Conservation (phyloP, 2,329 filamentous ascomycete genomes). For the Alternaria gaisen region DNA sequence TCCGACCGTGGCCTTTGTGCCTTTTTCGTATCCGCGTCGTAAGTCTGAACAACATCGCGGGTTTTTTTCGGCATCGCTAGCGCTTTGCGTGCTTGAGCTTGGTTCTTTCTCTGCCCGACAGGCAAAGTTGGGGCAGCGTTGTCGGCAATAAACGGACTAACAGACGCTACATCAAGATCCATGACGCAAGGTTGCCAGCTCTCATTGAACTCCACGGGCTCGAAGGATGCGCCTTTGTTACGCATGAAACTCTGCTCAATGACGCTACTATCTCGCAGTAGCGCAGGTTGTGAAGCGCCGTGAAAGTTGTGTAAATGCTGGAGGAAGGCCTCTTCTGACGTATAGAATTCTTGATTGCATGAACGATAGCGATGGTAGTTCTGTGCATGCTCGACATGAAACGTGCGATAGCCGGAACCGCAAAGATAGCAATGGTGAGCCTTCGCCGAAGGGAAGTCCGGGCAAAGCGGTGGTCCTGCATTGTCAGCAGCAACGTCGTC, state of each 20-base stretch:
- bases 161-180: slow-evolving; percentile 32
- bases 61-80: slow-evolving; percentile 27
- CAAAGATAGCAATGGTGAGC: slow-evolving; percentile 49
- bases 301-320: slow-evolving; percentile 48
- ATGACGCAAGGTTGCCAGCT: slow-evolving; percentile 42
- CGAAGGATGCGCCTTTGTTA: slow-evolving; percentile 48
- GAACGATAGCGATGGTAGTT: slow-evolving; percentile 45
- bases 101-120: slow-evolving; percentile 9
- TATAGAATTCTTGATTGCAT: slow-evolving; percentile 47
- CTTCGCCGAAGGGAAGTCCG: slow-evolving; percentile 46
- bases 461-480: slow-evolving; percentile 41
- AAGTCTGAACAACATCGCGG: slow-evolving; percentile 12
- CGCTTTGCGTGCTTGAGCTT: slow-evolving; percentile 18
- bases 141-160: slow-evolving; percentile 38
- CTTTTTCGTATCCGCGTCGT: slow-evolving; percentile 17
- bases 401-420: slow-evolving; percentile 43
- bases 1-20: slow-evolving; percentile 32
- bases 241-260: slow-evolving; percentile 49
- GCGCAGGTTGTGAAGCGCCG: slow-evolving; percentile 36
- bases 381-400: slow-evolving; percentile 46
- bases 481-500: slow-evolving; percentile 47
- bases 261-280: slow-evolving; percentile 37
- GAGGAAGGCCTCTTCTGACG: slow-evolving; percentile 45
- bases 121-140: slow-evolving; percentile 2
- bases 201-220: slow-evolving; percentile 47